Conservation (phyloP, 1,284 basidiomycete genomes). For the Ceratobasidium sp. region DNA sequence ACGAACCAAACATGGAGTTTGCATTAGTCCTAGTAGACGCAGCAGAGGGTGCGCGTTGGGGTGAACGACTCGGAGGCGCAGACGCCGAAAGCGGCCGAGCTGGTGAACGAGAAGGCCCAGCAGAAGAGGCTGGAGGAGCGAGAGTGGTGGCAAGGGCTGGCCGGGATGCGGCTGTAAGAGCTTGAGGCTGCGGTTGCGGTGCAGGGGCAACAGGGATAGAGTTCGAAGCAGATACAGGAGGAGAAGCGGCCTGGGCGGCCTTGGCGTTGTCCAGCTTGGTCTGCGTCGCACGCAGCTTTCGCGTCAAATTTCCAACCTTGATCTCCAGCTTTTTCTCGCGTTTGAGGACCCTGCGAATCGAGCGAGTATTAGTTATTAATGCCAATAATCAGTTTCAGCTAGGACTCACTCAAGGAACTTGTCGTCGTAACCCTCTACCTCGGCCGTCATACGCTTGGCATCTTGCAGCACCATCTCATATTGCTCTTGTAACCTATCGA, state of each 20-base stretch:
- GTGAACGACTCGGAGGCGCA: background rate
- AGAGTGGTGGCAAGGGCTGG: background rate
- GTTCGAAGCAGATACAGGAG: background rate
- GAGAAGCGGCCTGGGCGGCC: slow-evolving; percentile 20
- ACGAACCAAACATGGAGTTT: slow-evolving; percentile 20
- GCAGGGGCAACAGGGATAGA: background rate
- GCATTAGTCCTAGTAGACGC: background rate
- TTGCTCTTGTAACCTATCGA: slow-evolving; percentile 44
- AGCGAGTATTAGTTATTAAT: background rate
- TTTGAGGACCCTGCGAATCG: slow-evolving; percentile 43
- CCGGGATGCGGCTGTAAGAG: background rate
- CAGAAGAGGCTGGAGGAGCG: background rate
- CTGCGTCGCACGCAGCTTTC: slow-evolving; percentile 41
- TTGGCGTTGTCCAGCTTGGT: slow-evolving; percentile 37
- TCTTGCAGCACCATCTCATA: slow-evolving; percentile 46
- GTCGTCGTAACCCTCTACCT: slow-evolving; percentile 46
- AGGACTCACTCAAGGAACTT: slow-evolving; percentile 46
- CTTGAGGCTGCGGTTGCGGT: background rate
- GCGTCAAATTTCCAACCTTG: slow-evolving; percentile 48
- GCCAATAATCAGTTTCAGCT: background rate
- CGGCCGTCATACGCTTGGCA: slow-evolving; percentile 39
- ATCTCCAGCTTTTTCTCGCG: slow-evolving; percentile 46
- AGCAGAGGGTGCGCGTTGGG: background rate
- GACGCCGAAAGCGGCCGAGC: background rate
- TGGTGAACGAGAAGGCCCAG: slow-evolving; percentile 10